Base-by-base conservation (phyloP, 345 rosid genomes). In the Chamaenerion angustifolium region DNA sequence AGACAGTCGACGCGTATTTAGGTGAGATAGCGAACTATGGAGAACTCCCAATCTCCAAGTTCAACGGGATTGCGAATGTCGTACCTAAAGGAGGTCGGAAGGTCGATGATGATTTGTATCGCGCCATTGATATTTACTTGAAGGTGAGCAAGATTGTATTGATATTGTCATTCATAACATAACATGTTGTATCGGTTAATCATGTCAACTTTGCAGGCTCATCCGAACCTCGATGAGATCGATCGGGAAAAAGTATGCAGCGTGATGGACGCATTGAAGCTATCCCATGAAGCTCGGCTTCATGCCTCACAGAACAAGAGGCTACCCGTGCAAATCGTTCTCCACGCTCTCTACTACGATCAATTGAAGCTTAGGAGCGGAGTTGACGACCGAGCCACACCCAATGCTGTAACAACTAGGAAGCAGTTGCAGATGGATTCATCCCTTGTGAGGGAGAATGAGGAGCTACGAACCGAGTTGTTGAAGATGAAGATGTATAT, bases 231-330 rank as follows among this genome's bases (percentile, higher is more conserved):
- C 0, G 98, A 92, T 18, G 98, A 92, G 76, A 84, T 92, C 0
- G 96, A 78, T 48, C 58, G 95, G 41, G 98, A 92, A 68, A 92
- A 92, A 62, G 81, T 74, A 0, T 92, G 98, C 60, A 82, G 96
- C 60, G 75, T 77, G 27, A 80, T 92, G 96, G 98, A 92, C 14
- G 76, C 96, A 7, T 54, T 92, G 42, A 92, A 83, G 59, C 76
- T 92, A 5, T 81, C 98, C 3, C 69, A 80, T 59, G 93, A 86
- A 56, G 98, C 98, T 12, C 76, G 98, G 59, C 72, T 87, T n/a
- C 98, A 92, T 48, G 98, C 98, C 17, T 83, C 98, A 11, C 84
- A 87, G 62, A 92, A 92, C 87, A 92, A 92, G 64, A 69, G 98
- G 19, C 56, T 92, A 25, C 98, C 98, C 0, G 93, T 92, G 4